phyloP scores from a whole-genome alignment of 2,329 filamentous ascomycete genomes.

The Hypoxylon sp. region DNA sequence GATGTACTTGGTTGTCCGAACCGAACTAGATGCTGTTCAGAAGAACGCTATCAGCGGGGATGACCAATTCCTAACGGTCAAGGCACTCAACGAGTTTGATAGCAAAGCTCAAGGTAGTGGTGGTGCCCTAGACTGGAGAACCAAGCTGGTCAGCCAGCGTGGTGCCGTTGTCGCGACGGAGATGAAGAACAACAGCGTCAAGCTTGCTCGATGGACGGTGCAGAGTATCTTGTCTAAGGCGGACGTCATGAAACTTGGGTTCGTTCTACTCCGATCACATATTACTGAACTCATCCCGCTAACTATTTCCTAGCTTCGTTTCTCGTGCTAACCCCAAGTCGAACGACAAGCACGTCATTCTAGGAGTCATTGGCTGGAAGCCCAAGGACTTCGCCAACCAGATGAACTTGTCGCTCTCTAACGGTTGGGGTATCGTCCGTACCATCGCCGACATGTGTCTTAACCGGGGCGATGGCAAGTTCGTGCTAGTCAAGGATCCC shows the following conservation, averaged over 20 bases:
- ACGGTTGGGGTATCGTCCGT: constrained; percentile 98
- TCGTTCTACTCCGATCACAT: constrained; percentile 57
- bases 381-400: constrained; percentile 95
- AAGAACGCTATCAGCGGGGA: constrained; percentile 95
- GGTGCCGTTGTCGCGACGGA: constrained; percentile 98
- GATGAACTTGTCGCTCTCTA: constrained; percentile 97
- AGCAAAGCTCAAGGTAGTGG: constrained; percentile 96
- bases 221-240: constrained; percentile 97
- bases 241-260: constrained; percentile 99
- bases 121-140: constrained; percentile 95
- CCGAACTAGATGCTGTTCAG: constrained; percentile 94
- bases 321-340: constrained; percentile 93
- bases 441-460: constrained; percentile 97
- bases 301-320: constrained; percentile 78
- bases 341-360: constrained; percentile 93
- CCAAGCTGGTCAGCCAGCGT: constrained; percentile 92
- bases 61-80: constrained; percentile 91
- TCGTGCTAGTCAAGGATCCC: constrained; percentile 88
- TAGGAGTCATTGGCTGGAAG: constrained; percentile 98
- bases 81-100: constrained; percentile 99
- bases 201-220: constrained; percentile 96
- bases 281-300: constrained; percentile 13
- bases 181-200: constrained; percentile 99
- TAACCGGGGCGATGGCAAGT: constrained; percentile 83
- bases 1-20: constrained; percentile 91